phyloP scores from a whole-genome alignment of 2,329 filamentous ascomycete genomes.

The Alternaria alternata region DNA sequence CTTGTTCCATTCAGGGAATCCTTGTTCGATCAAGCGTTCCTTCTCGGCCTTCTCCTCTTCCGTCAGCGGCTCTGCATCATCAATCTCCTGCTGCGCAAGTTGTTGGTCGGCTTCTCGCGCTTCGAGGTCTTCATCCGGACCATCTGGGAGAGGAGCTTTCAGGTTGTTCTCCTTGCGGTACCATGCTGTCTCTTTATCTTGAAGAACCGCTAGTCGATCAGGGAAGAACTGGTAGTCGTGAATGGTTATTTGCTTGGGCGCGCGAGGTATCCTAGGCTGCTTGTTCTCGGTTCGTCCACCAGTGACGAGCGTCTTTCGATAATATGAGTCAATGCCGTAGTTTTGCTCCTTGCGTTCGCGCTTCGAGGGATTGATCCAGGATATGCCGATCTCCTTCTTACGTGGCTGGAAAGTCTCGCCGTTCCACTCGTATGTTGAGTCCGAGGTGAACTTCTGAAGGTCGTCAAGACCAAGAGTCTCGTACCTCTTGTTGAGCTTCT shows the following conservation, averaged over 20 bases:
- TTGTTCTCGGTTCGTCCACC: constrained; percentile 80
- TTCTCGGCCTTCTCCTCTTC: constrained; percentile 92
- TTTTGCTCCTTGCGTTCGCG: constrained; percentile 97
- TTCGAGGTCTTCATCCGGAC: constrained; percentile 83
- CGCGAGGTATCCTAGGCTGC: constrained; percentile 94
- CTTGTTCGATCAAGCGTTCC: constrained; percentile 78
- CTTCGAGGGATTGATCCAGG: constrained; percentile 98
- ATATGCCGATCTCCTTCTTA: constrained; percentile 85
- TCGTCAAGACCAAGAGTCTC: constrained; percentile 97
- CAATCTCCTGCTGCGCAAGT: constrained; percentile 89
- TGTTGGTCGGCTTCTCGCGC: constrained; percentile 88
- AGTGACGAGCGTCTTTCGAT: constrained; percentile 87
- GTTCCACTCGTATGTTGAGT: constrained; percentile 99
- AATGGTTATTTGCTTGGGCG: constrained; percentile 88
- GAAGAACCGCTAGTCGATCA: constrained; percentile 80
- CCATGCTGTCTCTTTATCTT: constrained; percentile 94
- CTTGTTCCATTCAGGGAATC: constrained; percentile 94
- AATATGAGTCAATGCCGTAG: constrained; percentile 99
- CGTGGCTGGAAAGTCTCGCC: constrained; percentile 92
- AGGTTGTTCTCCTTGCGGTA: constrained; percentile 97
- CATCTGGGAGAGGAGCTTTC: constrained; percentile 89
- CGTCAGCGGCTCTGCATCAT: constrained; percentile 85
- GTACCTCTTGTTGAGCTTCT: constrained; percentile 89
- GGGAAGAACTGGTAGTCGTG: constrained; percentile 99
- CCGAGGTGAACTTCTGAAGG: constrained; percentile 95